Percentiles rank a stretch among this genome's conserved stretches.
Conservation (phyloP, 2,329 filamentous ascomycete genomes). For the Beauveria asiatica region DNA sequence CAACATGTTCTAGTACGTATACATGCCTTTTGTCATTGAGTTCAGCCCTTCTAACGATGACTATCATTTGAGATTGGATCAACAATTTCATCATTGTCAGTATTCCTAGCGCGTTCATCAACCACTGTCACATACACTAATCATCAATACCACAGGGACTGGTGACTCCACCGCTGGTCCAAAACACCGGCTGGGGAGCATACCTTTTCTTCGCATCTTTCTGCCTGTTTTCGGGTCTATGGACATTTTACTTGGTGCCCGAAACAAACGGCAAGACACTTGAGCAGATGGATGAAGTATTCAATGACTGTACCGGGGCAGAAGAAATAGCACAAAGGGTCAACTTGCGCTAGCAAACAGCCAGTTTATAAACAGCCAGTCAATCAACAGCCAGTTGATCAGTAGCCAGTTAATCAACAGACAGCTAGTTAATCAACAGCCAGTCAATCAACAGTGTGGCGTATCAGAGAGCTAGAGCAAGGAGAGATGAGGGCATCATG, state of each 20-base stretch:
- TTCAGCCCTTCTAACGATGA: not conserved
- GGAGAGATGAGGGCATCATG: too few species aligned
- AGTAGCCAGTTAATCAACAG: too few species aligned
- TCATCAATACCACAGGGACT: slow-evolving; percentile 27
- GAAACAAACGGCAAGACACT: slow-evolving; percentile 48
- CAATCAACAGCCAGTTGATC: too few species aligned
- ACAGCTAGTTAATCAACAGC: too few species aligned
- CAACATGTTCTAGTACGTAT: slow-evolving; percentile 40
- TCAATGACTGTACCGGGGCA: slow-evolving; percentile 19
- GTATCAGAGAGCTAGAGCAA: too few species aligned
- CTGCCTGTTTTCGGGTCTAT: slow-evolving; percentile 45
- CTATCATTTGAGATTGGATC: not conserved
- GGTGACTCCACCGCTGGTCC: slow-evolving; percentile 50
- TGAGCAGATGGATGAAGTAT: slow-evolving; percentile 43
- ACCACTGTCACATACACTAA: slow-evolving; percentile 4
- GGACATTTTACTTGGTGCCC: slow-evolving; percentile 45
- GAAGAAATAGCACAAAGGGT: slow-evolving; percentile 13
- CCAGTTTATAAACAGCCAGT: too few species aligned
- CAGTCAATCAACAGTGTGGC: too few species aligned
- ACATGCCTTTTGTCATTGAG: slow-evolving; percentile 43
- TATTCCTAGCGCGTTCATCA: slow-evolving; percentile 25
- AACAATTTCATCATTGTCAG: not conserved
- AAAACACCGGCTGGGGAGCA: slow-evolving; percentile 38
- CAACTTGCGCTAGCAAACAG: not conserved
- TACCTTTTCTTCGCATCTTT: slow-evolving; percentile 54